Conservation (phyloP, 225 moss, liverwort and hornwort species). For the Anthoceros angustus region DNA sequence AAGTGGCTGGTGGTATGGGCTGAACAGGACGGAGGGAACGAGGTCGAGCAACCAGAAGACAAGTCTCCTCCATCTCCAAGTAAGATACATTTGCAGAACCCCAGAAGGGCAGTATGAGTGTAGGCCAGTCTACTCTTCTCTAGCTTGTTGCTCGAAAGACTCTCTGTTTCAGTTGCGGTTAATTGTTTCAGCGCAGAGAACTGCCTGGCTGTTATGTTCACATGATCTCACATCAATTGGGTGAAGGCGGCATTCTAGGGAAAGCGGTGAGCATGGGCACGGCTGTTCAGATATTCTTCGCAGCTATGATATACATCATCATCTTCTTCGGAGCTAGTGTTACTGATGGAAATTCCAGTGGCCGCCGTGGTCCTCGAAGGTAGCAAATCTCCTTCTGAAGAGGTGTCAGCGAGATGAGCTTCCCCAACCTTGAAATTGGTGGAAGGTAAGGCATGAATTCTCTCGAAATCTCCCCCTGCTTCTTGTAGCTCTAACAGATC, state of each 20-base stretch:
- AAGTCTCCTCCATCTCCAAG: background rate
- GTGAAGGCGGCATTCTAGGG: background rate
- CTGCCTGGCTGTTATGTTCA: too few species aligned
- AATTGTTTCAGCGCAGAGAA: too few species aligned
- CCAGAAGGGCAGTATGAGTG: too few species aligned
- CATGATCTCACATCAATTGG: background rate
- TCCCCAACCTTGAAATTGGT: background rate
- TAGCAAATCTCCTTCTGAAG: background rate
- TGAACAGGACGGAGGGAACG: background rate
- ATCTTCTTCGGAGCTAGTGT: background rate
- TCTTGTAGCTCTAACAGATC: too few species aligned
- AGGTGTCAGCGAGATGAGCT: background rate
- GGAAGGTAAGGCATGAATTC: too few species aligned
- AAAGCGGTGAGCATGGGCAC: background rate
- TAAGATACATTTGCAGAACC: background rate
- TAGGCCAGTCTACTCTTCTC: too few species aligned
- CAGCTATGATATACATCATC: background rate
- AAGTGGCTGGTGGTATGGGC: conserved; percentile 4
- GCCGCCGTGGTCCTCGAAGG: conserved; percentile 2
- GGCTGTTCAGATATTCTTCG: conserved; percentile 1
- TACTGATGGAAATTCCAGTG: background rate
- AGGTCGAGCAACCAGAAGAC: background rate
- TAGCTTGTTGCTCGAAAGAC: too few species aligned
- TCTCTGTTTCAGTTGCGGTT: too few species aligned
- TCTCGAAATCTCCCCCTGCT: too few species aligned